These are phyloP conservation scores for Trichophyton benhamiae DNA, from an alignment of 2,329 filamentous ascomycete species.

Conservation along the genomic window DNA sequence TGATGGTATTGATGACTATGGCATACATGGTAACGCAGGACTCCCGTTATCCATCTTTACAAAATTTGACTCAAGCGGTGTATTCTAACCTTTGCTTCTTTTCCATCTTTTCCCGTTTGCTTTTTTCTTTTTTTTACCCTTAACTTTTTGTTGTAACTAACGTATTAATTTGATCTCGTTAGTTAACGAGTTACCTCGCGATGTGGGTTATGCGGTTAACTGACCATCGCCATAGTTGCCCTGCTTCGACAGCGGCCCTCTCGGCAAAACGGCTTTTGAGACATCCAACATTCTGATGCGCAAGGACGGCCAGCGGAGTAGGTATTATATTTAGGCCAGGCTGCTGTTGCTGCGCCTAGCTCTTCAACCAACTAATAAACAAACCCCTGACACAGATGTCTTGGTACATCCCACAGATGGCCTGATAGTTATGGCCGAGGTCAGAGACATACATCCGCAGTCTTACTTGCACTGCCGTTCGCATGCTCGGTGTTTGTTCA, in stretches of 20 bases:
- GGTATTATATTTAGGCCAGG: not conserved
- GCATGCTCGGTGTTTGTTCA: not conserved
- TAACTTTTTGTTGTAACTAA: not conserved
- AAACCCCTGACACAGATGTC: not conserved
- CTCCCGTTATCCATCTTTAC: not conserved
- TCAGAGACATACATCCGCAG: not conserved
- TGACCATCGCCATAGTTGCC: not conserved
- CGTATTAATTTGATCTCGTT: not conserved
- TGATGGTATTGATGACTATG: not conserved
- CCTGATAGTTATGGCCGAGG: not conserved
- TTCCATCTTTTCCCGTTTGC: not conserved
- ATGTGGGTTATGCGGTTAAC: not conserved
- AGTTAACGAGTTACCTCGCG: too few species aligned
- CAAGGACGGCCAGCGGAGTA: not conserved
- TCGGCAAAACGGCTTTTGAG: not conserved
- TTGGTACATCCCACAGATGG: not conserved
- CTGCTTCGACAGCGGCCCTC: not conserved
- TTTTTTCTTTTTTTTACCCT: not conserved
- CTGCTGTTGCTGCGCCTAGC: not conserved
- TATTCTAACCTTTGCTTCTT: not conserved
- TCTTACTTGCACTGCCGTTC: not conserved
- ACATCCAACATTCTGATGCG: not conserved
- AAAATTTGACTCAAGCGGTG: not conserved
- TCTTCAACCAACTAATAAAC: not conserved
- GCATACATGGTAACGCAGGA: not conserved